A percentile compares a stretch with the other conserved stretches of the same genome.
Conservation (phyloP, 2,329 filamentous ascomycete genomes). For the Alternaria conjuncta region DNA sequence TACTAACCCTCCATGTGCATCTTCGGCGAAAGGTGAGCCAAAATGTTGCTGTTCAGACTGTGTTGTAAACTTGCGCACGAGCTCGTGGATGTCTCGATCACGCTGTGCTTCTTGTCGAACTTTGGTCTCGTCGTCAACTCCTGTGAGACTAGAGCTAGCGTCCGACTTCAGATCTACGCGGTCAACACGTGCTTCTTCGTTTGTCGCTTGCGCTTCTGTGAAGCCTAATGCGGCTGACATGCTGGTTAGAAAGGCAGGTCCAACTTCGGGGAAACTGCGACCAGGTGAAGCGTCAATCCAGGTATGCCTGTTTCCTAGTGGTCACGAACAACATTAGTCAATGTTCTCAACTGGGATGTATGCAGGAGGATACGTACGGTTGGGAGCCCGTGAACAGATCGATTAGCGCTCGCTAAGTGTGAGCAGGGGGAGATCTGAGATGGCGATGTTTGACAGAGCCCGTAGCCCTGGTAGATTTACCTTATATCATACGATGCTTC, state of each 20-base stretch:
- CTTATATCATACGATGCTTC: not conserved
- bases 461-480: not conserved
- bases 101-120: conserved; percentile 12
- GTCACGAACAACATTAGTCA: not conserved
- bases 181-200: not conserved
- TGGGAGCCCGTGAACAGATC: not conserved
- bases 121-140: not conserved
- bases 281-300: not conserved
- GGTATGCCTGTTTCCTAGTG: not conserved
- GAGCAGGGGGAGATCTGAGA: not conserved
- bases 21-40: conserved; percentile 41
- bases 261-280: not conserved
- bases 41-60: conserved; percentile 44
- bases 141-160: conserved; percentile 15
- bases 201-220: not conserved
- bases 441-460: not conserved
- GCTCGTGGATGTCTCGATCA: conserved; percentile 25
- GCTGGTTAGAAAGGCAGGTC: not conserved
- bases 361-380: not conserved
- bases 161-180: not conserved
- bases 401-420: not conserved
- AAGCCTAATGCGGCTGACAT: conserved; percentile 1
- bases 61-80: conserved; percentile 48
- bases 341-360: too few species aligned
- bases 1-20: conserved; percentile 37